Evolutionary conservation across 768 basidiomycete genomes (phyloP), one percentile per base, ranked within the genome.

Genomic region (Lepiota subincarnata): DNA sequence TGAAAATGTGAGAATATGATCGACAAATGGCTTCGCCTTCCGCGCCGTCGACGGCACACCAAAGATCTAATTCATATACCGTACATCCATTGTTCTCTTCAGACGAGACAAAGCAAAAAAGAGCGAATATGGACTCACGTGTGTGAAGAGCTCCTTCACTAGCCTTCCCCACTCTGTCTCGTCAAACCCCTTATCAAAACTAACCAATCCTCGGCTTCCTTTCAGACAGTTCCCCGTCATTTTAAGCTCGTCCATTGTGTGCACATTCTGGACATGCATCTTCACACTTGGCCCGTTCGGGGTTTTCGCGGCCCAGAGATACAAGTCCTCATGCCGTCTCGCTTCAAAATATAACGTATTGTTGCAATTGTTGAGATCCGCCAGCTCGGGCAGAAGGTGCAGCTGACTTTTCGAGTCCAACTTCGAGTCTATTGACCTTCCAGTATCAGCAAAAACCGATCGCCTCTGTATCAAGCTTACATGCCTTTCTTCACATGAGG

Each of bases 221-320:
- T 96, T 97, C 60, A 99, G 70, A 69, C 97, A 99, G 68, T 99
- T 98, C 28, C 97, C 97, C 6, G 94, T 96, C 95, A 99, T 90
- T 75, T 98, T 98, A 59, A 99, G 78, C 70, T 99, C 97, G 72
- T 98, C 97, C 97, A 98, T 98, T 39, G 97, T 99, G 69, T 99
- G 97, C 50, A 96, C 79, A 65, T 98, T 99, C 71, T 97, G 95
- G 13, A 98, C 96, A 65, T 98, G 97, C 77, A 98, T 80, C 69
- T 98, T 98, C 65, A 95, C 84, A 64, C 90, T 95, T 12, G 97
- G 97, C 8, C 97, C 97, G 64, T 99, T 99, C 18, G 97, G 97
- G 34, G 94, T 91, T 69, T 98, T 95, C 11, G 90, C 85, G 28
- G 93, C 88, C 97, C 97, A 99, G 55, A 98, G 69, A 64, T 98